phyloP scores from a whole-genome alignment of 2,329 filamentous ascomycete species.

The Cladophialophora psammophila region DNA sequence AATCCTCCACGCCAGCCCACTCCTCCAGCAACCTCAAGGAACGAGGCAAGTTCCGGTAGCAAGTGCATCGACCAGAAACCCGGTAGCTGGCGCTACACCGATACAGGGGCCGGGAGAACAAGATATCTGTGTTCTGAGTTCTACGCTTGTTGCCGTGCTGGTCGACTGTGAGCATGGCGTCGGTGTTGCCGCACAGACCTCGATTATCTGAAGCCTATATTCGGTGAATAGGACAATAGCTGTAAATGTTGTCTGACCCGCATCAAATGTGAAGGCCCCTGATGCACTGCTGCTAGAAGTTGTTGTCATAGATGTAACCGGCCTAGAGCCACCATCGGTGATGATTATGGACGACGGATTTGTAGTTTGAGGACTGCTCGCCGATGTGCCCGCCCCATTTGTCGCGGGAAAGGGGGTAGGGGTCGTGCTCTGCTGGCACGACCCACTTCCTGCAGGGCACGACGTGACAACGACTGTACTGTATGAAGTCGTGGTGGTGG shows the following conservation, averaged over 20 bases:
- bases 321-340: constrained; percentile 21
- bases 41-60: constrained; percentile 26
- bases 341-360: constrained; percentile 8
- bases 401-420: constrained; percentile 4
- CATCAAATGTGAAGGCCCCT: constrained; percentile 20
- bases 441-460: constrained; percentile 9
- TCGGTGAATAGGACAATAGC: constrained; percentile 29
- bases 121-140: constrained; percentile 31
- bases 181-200: constrained; percentile 30
- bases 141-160: constrained; percentile 22
- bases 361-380: constrained; percentile 11
- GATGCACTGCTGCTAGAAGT: constrained; percentile 16
- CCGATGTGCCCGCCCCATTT: neutral
- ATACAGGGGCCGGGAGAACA: constrained; percentile 32
- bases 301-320: constrained; percentile 5
- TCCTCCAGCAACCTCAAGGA: neutral
- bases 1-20: neutral
- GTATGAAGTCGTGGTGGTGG: constrained; percentile 25
- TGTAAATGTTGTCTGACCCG: constrained; percentile 30
- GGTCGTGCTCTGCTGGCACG: constrained; percentile 13
- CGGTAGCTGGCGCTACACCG: constrained; percentile 25
- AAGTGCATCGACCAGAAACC: constrained; percentile 25
- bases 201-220: constrained; percentile 30
- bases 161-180: constrained; percentile 27
- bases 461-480: constrained; percentile 27